Evolutionary conservation across 805 yeast species (phyloP).

Genomic region (Wickerhamiella azyma): DNA sequence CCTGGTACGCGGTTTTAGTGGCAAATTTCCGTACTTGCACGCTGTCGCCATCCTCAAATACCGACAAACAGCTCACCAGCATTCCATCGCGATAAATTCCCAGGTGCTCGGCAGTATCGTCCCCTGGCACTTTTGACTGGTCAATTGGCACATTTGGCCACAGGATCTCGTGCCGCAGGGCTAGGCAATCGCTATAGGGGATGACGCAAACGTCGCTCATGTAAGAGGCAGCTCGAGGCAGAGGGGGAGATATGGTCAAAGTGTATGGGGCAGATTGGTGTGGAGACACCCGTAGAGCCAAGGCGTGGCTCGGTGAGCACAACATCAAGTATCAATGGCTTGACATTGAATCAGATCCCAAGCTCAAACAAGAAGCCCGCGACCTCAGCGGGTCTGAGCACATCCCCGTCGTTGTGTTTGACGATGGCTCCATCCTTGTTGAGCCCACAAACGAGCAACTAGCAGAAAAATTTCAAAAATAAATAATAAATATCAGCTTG

Average conservation of each 20-base stretch:
- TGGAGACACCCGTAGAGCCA: conserved; percentile 19
- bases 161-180: conserved; percentile 1
- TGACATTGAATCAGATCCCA: conserved; percentile 18
- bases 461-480: conserved; percentile 9
- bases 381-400: conserved; percentile 14
- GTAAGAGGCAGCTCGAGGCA: neutral
- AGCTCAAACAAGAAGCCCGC: conserved; percentile 12
- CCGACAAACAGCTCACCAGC: conserved; percentile 2
- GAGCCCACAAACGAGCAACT: conserved; percentile 19
- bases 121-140: neutral
- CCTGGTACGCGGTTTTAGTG: neutral
- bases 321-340: conserved; percentile 14
- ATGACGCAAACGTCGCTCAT: neutral
- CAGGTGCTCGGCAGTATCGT: neutral
- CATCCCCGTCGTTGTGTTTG: conserved; percentile 18
- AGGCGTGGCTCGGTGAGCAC: conserved; percentile 10
- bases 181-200: conserved; percentile 1
- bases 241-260: neutral
- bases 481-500: conserved; percentile 1
- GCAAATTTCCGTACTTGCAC: conserved; percentile 2
- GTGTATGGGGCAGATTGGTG: conserved; percentile 22
- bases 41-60: neutral
- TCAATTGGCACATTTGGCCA: neutral
- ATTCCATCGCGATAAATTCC: neutral
- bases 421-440: conserved; percentile 14